A percentile compares a stretch with the other conserved stretches of the same genome.
Evolutionary conservation across 768 basidiomycete species (phyloP).

Genomic region (Coprinopsis cinerea): DNA sequence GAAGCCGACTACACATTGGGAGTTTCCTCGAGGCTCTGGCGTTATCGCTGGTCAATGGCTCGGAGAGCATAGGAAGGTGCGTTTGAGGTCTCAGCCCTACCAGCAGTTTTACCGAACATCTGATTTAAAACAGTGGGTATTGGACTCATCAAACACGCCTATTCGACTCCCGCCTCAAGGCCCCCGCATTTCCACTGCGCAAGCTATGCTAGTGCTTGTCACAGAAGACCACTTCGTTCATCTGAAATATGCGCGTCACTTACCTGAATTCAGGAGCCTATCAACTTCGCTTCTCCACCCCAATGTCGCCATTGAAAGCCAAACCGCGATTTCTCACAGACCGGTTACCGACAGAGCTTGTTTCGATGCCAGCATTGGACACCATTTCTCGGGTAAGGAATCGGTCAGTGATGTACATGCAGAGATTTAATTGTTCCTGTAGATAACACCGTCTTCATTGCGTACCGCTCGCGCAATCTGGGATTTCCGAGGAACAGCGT

Average conservation of each 20-base stretch:
- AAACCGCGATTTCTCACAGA: neutral
- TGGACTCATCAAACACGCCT: constrained; percentile 35
- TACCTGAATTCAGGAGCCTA: constrained; percentile 20
- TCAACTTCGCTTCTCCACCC: neutral
- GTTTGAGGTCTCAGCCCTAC: neutral
- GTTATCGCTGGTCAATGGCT: constrained; percentile 63
- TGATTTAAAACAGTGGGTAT: constrained; percentile 42
- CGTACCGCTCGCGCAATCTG: constrained; percentile 1
- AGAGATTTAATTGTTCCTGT: too few relatives aligned
- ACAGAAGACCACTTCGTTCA: constrained; percentile 57
- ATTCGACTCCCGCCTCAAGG: constrained; percentile 55
- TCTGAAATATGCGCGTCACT: constrained; percentile 48
- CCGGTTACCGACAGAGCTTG: constrained; percentile 30
- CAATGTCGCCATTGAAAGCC: neutral
- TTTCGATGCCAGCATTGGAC: constrained; percentile 50
- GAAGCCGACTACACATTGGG: constrained; percentile 53
- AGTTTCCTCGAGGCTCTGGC: constrained; percentile 43
- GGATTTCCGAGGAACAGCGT: neutral
- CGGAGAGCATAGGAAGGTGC: constrained; percentile 52
- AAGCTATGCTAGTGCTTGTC: constrained; percentile 55
- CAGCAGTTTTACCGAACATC: constrained; percentile 1
- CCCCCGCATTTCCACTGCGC: constrained; percentile 46
- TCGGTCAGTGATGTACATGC: neutral
- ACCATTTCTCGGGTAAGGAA: constrained; percentile 17
- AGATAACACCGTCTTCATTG: constrained; percentile 1